Evolutionary conservation across 169 alveolate genomes (phyloP).

Genomic region (Plasmodium ovale): DNA sequence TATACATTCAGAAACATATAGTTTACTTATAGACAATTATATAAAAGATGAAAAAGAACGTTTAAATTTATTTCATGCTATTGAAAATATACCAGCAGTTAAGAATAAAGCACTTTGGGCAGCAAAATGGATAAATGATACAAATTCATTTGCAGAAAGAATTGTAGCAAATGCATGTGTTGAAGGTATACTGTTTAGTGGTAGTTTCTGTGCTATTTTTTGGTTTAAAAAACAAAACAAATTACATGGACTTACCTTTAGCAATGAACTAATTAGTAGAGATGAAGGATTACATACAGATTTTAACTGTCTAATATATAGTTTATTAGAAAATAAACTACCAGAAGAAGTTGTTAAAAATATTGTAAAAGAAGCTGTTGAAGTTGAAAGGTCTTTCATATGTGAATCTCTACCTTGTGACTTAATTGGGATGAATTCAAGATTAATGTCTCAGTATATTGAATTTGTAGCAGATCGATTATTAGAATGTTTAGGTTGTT

Average conservation of each 20-base stretch:
- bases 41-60: constrained; percentile 94
- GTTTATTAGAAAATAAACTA: constrained; percentile 91
- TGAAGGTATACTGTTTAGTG: constrained; percentile 98
- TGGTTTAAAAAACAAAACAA: constrained; percentile 98
- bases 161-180: constrained; percentile 96
- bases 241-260: constrained; percentile 97
- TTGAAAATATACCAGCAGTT: constrained; percentile 94
- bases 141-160: constrained; percentile 96
- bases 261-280: constrained; percentile 97
- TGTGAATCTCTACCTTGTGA: constrained; percentile 98
- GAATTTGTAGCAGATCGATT: constrained; percentile 99
- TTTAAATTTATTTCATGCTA: constrained; percentile 94
- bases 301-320: constrained; percentile 97
- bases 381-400: constrained; percentile 96
- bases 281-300: constrained; percentile 99
- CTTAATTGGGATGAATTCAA: constrained; percentile 98
- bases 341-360: constrained; percentile 93
- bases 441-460: constrained; percentile 96
- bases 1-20: constrained; percentile 98
- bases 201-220: constrained; percentile 98
- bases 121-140: constrained; percentile 95
- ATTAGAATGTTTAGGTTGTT: constrained; percentile 93
- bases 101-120: constrained; percentile 98
- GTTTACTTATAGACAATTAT: constrained; percentile 92
- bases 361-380: constrained; percentile 97